These are phyloP conservation scores for Trypanosoma platydactyli DNA, from an alignment of 208 protist species.

Conservation along the genomic window DNA sequence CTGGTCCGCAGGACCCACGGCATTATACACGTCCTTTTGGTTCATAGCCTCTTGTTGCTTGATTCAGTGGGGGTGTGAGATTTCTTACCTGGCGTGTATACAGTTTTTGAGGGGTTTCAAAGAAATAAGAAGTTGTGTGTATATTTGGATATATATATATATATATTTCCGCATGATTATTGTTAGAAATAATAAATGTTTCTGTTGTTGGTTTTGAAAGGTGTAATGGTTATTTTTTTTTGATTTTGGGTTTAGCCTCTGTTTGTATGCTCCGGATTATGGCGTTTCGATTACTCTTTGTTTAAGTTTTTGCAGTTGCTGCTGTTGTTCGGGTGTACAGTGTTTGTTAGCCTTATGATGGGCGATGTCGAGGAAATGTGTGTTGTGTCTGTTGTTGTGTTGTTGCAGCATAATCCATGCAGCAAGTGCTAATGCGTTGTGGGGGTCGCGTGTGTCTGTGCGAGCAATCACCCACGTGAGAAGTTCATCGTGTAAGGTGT, in stretches of 20 bases:
- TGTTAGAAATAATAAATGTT: not conserved
- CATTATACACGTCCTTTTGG: constrained; percentile 3
- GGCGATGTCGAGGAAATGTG: not conserved
- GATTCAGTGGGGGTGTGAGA: not conserved
- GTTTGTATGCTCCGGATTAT: not conserved
- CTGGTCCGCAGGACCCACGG: constrained; percentile 20
- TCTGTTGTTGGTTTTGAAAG: not conserved
- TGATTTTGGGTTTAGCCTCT: no score
- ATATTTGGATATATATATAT: no score
- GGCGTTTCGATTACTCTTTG: not conserved
- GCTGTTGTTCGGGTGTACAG: constrained; percentile 1
- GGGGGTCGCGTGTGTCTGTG: constrained; percentile 20
- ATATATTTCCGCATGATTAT: no score
- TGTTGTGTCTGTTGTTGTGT: not conserved
- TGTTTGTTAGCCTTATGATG: not conserved
- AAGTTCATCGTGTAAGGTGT: constrained; percentile 25
- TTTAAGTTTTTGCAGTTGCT: not conserved
- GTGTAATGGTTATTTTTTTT: constrained; percentile 1
- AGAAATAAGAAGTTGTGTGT: no score
- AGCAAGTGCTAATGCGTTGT: constrained; percentile 1
- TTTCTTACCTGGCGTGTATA: not conserved
- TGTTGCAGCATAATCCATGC: constrained; percentile 10
- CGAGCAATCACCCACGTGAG: constrained; percentile 38
- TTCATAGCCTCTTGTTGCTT: constrained; percentile 12
- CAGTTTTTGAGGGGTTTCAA: not conserved